These are phyloP conservation scores for Moricandia arvensis DNA, from an alignment of 345 rosid species.

Conservation along the genomic window DNA sequence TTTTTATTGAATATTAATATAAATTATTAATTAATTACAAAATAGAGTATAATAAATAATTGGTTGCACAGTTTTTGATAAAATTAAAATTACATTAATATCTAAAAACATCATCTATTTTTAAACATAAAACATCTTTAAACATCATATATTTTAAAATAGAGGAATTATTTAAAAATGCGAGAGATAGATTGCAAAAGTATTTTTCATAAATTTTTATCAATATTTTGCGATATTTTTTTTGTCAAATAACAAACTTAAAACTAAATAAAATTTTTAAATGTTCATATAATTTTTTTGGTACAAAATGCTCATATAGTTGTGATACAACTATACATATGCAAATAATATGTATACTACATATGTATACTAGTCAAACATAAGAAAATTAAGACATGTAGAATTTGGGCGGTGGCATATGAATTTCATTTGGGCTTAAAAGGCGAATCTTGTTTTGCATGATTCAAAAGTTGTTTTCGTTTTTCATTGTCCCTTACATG, in stretches of 20 bases:
- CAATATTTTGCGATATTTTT: neutral
- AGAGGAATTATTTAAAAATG: too few species aligned
- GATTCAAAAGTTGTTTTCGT: conserved; percentile 12
- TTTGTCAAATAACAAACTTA: neutral
- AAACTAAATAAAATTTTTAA: neutral
- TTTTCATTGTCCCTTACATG: neutral
- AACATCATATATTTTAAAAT: too few species aligned
- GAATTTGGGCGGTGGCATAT: conserved; percentile 28
- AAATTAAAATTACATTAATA: too few species aligned
- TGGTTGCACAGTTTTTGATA: too few species aligned
- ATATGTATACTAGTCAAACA: neutral
- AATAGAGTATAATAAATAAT: too few species aligned
- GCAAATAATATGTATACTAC: neutral
- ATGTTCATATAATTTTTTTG: too few species aligned
- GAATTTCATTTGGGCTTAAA: conserved; percentile 11
- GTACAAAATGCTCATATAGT: too few species aligned
- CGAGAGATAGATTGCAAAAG: neutral
- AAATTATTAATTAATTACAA: too few species aligned
- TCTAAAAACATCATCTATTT: too few species aligned
- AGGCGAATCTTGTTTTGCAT: conserved; percentile 31
- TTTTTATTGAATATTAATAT: too few species aligned
- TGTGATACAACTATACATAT: too few species aligned
- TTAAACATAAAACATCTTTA: too few species aligned
- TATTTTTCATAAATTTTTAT: neutral
- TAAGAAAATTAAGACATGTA: neutral